phyloP scores from a whole-genome alignment of 2,329 filamentous ascomycete genomes.

The Stagonosporopsis vannaccii region DNA sequence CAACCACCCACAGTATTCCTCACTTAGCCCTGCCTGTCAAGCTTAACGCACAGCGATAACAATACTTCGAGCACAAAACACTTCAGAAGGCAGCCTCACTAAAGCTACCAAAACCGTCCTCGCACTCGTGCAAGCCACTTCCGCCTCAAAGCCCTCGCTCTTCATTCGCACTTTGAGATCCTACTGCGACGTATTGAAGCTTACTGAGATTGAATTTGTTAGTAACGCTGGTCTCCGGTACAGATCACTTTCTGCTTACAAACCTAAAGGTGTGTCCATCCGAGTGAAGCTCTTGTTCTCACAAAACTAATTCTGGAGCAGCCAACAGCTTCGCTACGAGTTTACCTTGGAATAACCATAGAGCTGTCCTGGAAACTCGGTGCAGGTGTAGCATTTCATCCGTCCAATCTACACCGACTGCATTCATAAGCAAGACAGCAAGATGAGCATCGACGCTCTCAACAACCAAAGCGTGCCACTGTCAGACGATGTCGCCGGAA shows the following conservation, averaged over 20 bases:
- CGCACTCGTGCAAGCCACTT: neutral
- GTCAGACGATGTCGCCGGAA: neutral
- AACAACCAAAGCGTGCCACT: slow-evolving; percentile 4
- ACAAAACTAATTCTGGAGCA: neutral
- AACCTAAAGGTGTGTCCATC: neutral
- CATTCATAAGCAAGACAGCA: neutral
- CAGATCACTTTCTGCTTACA: neutral
- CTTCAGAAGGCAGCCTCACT: neutral
- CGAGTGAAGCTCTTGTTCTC: neutral
- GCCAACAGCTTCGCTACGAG: neutral
- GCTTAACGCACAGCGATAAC: neutral
- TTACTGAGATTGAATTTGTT: no score
- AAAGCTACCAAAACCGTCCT: neutral
- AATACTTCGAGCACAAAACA: neutral
- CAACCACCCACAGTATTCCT: neutral
- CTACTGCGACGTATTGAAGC: neutral
- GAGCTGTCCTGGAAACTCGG: no score
- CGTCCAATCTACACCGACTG: neutral
- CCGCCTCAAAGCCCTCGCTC: neutral
- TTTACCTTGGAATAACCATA: neutral
- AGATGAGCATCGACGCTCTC: neutral
- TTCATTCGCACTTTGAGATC: neutral
- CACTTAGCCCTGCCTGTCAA: neutral
- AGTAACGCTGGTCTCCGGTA: no score
- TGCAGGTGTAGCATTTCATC: neutral